Conservation (phyloP, 352 stramenopile genomes). For the Globisporangium perplexum region DNA sequence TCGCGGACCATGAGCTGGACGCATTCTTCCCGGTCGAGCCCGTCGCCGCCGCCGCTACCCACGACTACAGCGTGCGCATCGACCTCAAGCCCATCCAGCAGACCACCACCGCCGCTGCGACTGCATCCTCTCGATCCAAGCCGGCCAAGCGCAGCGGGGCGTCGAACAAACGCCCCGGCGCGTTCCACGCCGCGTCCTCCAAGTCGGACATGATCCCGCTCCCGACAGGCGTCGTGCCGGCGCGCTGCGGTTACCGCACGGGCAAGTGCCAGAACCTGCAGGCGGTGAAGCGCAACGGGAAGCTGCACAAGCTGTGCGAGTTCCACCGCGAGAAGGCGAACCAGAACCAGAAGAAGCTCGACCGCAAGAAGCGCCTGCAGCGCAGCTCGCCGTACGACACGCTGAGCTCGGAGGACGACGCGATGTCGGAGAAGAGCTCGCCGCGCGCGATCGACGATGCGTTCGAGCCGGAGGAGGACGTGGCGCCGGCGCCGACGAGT, state of each 20-base stretch:
- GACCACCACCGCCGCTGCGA: not conserved
- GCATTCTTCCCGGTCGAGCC: conserved; percentile 18
- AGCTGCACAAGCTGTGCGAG: conserved; percentile 82
- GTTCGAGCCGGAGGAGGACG: conserved; percentile 13
- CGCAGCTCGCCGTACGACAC: conserved; percentile 38
- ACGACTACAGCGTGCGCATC: conserved; percentile 25
- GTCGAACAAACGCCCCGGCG: conserved; percentile 4
- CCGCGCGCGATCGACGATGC: conserved; percentile 47
- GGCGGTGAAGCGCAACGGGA: conserved; percentile 76
- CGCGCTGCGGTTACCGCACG: conserved; percentile 72
- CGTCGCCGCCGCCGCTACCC: not conserved
- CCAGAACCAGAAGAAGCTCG: conserved; percentile 83
- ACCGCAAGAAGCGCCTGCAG: conserved; percentile 78
- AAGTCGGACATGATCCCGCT: conserved; percentile 16
- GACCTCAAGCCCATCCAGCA: conserved; percentile 21
- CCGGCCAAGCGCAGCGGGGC: conserved; percentile 9
- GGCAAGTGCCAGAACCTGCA: conserved; percentile 80
- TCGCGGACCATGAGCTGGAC: conserved; percentile 25
- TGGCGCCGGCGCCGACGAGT: conserved; percentile 35
- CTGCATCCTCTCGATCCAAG: not conserved
- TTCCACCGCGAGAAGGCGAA: conserved; percentile 82
- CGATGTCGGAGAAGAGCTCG: conserved; percentile 24
- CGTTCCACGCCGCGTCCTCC: conserved; percentile 7
- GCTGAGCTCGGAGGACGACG: conserved; percentile 36
- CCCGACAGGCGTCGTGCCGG: conserved; percentile 20